A percentile compares a stretch with the other conserved stretches of the same genome.
phyloP scores from a whole-genome alignment of 2,329 filamentous ascomycete species.

The Tolypocladium album region DNA sequence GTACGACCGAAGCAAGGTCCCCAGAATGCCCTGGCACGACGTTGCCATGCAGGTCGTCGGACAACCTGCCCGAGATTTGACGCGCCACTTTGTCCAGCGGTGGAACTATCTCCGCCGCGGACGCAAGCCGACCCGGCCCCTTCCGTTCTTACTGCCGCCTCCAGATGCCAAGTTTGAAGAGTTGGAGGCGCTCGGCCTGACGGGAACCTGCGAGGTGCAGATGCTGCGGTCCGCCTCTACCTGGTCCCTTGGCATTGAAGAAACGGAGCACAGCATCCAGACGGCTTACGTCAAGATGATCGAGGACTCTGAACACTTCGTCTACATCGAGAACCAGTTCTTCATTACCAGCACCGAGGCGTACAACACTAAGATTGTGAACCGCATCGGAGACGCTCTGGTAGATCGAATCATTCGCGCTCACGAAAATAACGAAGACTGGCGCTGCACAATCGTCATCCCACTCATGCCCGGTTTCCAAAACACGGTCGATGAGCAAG shows the following conservation, averaged over 20 bases:
- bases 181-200: slow-evolving; percentile 75
- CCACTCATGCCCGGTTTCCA: slow-evolving; percentile 98
- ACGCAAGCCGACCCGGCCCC: slow-evolving; percentile 83
- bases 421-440: slow-evolving; percentile 72
- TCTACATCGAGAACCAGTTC: slow-evolving; percentile 99
- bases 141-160: slow-evolving; percentile 85
- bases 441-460: slow-evolving; percentile 83
- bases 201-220: slow-evolving; percentile 92
- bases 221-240: slow-evolving; percentile 81
- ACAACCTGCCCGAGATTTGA: slow-evolving; percentile 87
- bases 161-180: slow-evolving; percentile 85
- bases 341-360: slow-evolving; percentile 91
- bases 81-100: slow-evolving; percentile 89
- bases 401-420: slow-evolving; percentile 86
- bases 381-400: slow-evolving; percentile 87
- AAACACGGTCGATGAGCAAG: slow-evolving; percentile 87
- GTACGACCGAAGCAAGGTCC: slow-evolving; percentile 84
- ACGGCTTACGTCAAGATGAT: slow-evolving; percentile 93
- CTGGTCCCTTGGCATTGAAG: slow-evolving; percentile 86
- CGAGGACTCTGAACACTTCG: slow-evolving; percentile 88
- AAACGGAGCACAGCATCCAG: slow-evolving; percentile 90
- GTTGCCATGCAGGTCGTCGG: slow-evolving; percentile 97
- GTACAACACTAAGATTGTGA: slow-evolving; percentile 77
- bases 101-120: slow-evolving; percentile 97
- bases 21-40: slow-evolving; percentile 98